phyloP scores from a whole-genome alignment of 306 rosid genomes.

The Lotus japonicus region DNA sequence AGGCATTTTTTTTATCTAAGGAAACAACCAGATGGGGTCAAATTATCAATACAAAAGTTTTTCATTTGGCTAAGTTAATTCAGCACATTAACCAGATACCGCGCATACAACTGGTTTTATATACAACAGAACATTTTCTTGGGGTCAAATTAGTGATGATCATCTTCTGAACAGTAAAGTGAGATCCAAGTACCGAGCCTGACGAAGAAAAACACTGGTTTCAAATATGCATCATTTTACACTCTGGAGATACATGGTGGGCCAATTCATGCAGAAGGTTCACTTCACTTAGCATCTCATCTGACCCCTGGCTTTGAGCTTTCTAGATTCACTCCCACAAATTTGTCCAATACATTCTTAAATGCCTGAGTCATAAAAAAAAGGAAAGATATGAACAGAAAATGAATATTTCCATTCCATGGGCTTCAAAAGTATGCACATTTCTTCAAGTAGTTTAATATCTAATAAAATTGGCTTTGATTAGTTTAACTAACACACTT shows the following conservation, averaged over 20 bases:
- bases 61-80: neutral
- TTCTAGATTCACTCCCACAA: conserved; percentile 60
- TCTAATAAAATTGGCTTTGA: conserved; percentile 5
- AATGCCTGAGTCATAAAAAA: conserved; percentile 53
- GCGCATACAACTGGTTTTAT: neutral
- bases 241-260: conserved; percentile 37
- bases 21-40: neutral
- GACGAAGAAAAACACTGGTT: conserved; percentile 28
- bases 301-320: conserved; percentile 42
- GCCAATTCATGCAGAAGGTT: conserved; percentile 38
- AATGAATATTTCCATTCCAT: neutral
- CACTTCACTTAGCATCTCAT: conserved; percentile 32
- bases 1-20: neutral
- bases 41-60: neutral
- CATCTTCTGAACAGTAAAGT: conserved; percentile 29
- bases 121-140: conserved; percentile 11
- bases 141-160: conserved; percentile 25
- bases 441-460: neutral
- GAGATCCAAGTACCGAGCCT: conserved; percentile 31
- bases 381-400: conserved; percentile 2
- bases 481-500: conserved; percentile 2
- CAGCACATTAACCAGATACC: conserved; percentile 7
- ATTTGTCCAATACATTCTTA: conserved; percentile 75
- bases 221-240: conserved; percentile 56
- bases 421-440: conserved; percentile 3